Base-by-base conservation (phyloP, 345 rosid species). In the Carallia brachiata region DNA sequence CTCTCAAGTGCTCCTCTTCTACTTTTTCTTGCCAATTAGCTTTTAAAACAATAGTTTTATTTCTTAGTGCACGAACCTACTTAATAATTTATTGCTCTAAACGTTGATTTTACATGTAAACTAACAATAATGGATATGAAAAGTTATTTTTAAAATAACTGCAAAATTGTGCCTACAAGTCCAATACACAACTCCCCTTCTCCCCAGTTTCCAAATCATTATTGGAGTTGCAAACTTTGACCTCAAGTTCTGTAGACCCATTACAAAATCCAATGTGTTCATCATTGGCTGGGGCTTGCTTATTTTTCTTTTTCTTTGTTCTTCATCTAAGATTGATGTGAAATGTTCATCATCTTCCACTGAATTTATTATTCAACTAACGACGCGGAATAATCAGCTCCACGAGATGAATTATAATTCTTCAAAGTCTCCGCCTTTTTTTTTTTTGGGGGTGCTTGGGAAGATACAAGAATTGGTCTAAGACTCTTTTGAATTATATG, bases 191-290 rank as follows among this genome's bases (percentile, higher is more conserved):
- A 60, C 31, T 18, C 56, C 16, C 27, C 65, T 62, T 63, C 62
- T 56, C 19, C 2, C 18, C 15, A 4, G 69, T 62, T 60, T 69
- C 75, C 37, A 53, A 47, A 63, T 69, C 65, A 69, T 66, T 3
- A 63, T 74, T 72, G 75, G 72, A 66, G 76, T 67, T 62, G 74
- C 78, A 65, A 78, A 16, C 18, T 69, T 76, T 74, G 74, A 52
- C 80, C 53, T 48, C 5, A n/a, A 56, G 60, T 40, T 1, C 69
- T 64, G 34, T 31, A 5, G 70, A 57, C 60, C 67, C 58, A 53
- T 65, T 66, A 32, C 77, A 70, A 40, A 18, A 8, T 37, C 50
- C 23, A 4, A 61, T 17, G 36, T 69, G 58, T 23, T 9, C 31
- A 23, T 39, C 34, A 36, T 34, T 17, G 28, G 69, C 54, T 5